These are phyloP conservation scores for Haplosporangium sp. DNA, from an alignment of 371 early-diverging fungal genomes.

Conservation along the genomic window DNA sequence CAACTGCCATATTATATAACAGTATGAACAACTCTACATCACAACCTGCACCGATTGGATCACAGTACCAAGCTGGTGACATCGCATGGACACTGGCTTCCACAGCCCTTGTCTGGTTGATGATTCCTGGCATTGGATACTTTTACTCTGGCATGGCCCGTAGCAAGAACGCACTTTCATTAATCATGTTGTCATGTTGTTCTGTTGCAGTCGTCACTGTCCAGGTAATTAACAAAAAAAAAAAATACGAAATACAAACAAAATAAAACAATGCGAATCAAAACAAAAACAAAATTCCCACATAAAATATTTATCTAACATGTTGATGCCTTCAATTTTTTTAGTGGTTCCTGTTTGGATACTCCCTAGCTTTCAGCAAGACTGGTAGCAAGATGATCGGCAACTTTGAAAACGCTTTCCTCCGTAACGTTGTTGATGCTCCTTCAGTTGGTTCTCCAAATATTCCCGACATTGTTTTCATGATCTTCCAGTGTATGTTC, in stretches of 20 bases:
- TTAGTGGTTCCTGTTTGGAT: slow-evolving; percentile 60
- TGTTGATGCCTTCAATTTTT: not conserved
- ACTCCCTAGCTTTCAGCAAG: slow-evolving; percentile 86
- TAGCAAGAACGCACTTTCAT: slow-evolving; percentile 66
- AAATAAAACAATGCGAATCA: not conserved
- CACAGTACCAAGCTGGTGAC: slow-evolving; percentile 69
- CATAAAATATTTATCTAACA: not conserved
- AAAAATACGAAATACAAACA: not conserved
- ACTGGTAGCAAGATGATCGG: slow-evolving; percentile 80
- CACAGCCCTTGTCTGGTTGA: slow-evolving; percentile 85
- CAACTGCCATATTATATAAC: not conserved
- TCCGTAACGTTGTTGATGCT: slow-evolving; percentile 67
- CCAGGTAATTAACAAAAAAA: slow-evolving; percentile 29
- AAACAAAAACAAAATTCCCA: too few species aligned
- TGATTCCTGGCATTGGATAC: slow-evolving; percentile 90
- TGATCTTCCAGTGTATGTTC: slow-evolving; percentile 86
- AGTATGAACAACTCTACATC: slow-evolving; percentile 9
- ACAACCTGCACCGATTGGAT: slow-evolving; percentile 20
- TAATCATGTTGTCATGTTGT: slow-evolving; percentile 55
- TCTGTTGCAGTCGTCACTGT: slow-evolving; percentile 49
- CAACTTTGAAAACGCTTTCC: slow-evolving; percentile 78
- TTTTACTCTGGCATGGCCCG: slow-evolving; percentile 94
- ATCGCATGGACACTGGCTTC: slow-evolving; percentile 76
- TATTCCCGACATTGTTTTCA: slow-evolving; percentile 79
- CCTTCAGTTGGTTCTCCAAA: slow-evolving; percentile 73